Base-by-base conservation (phyloP, 495 filamentous ascomycete genomes). In the Penicillium turbatum region DNA sequence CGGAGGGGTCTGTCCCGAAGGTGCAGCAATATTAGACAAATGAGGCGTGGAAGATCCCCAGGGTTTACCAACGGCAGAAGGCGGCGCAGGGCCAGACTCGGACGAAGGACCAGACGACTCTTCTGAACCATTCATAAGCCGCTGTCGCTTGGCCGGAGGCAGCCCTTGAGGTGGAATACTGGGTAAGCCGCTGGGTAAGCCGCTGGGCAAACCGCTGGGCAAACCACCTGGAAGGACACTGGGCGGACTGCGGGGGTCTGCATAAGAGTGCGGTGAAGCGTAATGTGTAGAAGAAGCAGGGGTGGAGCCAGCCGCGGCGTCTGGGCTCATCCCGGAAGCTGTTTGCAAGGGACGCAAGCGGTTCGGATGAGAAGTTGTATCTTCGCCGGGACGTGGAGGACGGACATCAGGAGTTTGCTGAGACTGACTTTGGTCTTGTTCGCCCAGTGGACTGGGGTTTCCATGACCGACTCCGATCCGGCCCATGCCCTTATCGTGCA, bases 401-500 rank as follows among this genome's bases (percentile, higher is more conserved):
- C n/a, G n/a, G n/a, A n/a, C 21, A 24, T 24, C 21, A 24, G 4
- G 4, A 24, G 21, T 2, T 24, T 24, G 21, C 21, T 24, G 21
- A 24, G 57, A 30, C 54, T 62, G 36, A 49, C 7, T 42, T 15
- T 55, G 45, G 30, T 57, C 42, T 39, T 42, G 5, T 11, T 74
- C 67, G 15, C 47, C 36, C 0, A 55, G 32, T 13, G 58, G 17
- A 40, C 50, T 59, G 4, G 65, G 42, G 16, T 51, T 57, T 24
- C 44, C 49, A 27, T 68, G 60, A 12, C 68, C 63, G 10, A 73
- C 66, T 0, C 72, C 74, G 32, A 66, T 61, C 2, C 72, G 69
- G 17, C 74, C 74, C 69, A 77, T 76, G 43, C 72, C 62, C 38
- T 69, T 70, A 49, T 77, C 73, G 35, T 77, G 74, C 72, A 76